Evolutionary conservation across 2,329 filamentous ascomycete genomes (phyloP), one percentile per base, ranked within the genome.

Genomic region (Aspergillus calidoustus): DNA sequence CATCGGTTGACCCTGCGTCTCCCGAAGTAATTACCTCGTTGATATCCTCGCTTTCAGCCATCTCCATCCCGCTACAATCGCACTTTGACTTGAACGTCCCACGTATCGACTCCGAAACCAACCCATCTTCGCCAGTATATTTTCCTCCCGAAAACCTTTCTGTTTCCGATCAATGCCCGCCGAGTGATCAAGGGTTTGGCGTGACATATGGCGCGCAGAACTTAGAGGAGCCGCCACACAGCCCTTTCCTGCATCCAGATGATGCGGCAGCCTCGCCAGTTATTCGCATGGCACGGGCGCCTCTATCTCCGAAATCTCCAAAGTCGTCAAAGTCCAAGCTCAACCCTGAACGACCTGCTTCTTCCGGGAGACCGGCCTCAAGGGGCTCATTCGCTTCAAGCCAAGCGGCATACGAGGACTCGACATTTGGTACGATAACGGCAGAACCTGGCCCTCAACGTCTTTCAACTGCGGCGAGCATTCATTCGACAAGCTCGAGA

Each of bases 271-370:
- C 83, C 63, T 79, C 92, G 13, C 92, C 93, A 19, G 86, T 94
- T 58, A 86, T 96, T 69, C 89, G 90, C 66, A 96, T 93, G 34
- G 87, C 92, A 34, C 93, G 93, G 75, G 90, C 89, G 7, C 91
- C 91, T 0, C 92, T 90, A 54, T 91, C 91, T 57, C 87, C 88
- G 69, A 93, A 91, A 28, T 79, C 91, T 2, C 57, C 55, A 23
- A 59, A 53, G 38, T 47, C 56, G 7, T 28, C 57, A 22, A 59
- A 59, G 34, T 43, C 47, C 55, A 92, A 89, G n/a, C 86, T 88
- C 0, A 61, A 62, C 30, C 53, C 64, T 47, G 66, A 66, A 31
- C 57, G 61, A 38, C 49, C 66, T 77, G 44, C 70, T 11, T 72
- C 69, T 11, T 65, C 70, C 7, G 59, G 68, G 30, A 71, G 77